These are phyloP conservation scores for Trapa bicornis DNA, from an alignment of 345 rosid genomes.

Conservation along the genomic window DNA sequence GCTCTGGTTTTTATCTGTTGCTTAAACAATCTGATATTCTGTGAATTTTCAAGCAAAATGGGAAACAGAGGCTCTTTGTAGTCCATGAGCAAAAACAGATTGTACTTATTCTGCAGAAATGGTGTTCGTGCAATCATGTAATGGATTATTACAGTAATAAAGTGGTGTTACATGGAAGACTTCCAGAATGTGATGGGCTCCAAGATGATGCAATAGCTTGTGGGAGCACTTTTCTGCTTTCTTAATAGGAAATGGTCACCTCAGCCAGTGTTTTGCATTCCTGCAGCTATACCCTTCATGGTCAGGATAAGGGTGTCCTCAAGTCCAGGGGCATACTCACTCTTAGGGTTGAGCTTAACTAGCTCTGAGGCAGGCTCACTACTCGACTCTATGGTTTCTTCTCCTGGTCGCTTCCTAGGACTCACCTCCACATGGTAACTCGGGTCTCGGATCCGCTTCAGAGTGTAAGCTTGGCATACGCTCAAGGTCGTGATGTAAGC, in stretches of 20 bases:
- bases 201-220: not conserved
- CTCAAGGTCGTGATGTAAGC: slow-evolving; percentile 84
- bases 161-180: not conserved
- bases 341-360: slow-evolving; percentile 59
- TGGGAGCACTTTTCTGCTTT: not conserved
- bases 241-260: not conserved
- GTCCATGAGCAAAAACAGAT: not conserved
- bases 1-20: not conserved
- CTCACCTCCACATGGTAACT: slow-evolving; percentile 54
- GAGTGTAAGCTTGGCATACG: slow-evolving; percentile 83
- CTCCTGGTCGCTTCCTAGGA: slow-evolving; percentile 26
- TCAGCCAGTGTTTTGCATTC: slow-evolving; percentile 89
- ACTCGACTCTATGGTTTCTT: slow-evolving; percentile 53
- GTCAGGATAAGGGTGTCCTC: slow-evolving; percentile 96
- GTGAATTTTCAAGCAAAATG: not conserved
- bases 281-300: slow-evolving; percentile 95
- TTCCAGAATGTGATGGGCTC: not conserved
- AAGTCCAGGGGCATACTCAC: slow-evolving; percentile 83
- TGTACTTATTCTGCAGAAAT: not conserved
- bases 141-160: not conserved
- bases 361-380: slow-evolving; percentile 71
- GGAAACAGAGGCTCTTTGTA: not conserved
- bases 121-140: not conserved
- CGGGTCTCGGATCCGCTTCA: slow-evolving; percentile 76
- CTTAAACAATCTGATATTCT: not conserved